Evolutionary conservation across 495 filamentous ascomycete species (phyloP).

Genomic region (Antarctomyces pellizariae): DNA sequence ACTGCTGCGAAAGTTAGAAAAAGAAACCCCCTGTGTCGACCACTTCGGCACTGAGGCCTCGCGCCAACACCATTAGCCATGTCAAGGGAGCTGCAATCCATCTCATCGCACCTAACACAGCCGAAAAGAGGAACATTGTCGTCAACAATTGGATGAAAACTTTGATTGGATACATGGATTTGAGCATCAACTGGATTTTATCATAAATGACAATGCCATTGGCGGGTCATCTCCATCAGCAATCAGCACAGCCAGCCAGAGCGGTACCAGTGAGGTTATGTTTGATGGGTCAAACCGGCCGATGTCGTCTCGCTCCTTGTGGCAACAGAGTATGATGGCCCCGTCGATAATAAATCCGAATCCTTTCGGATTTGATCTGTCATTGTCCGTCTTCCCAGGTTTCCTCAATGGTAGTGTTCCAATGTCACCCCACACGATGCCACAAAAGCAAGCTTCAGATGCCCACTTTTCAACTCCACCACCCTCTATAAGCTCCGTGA

Average conservation of each 20-base stretch:
- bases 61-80: conserved; percentile 94
- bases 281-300: conserved; percentile 54
- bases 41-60: conserved; percentile 46
- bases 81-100: conserved; percentile 57
- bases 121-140: no score
- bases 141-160: conserved; percentile 46
- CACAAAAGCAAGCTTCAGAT: conserved; percentile 27
- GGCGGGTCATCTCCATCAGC: conserved; percentile 89
- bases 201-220: conserved; percentile 51
- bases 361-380: conserved; percentile 36
- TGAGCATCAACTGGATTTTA: conserved; percentile 52
- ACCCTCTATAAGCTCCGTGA: conserved; percentile 41
- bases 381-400: conserved; percentile 33
- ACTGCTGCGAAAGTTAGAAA: no score
- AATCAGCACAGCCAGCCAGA: conserved; percentile 80
- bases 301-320: conserved; percentile 29
- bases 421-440: conserved; percentile 34
- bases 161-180: conserved; percentile 79
- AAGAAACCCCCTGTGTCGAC: no score
- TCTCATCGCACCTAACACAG: conserved; percentile 40
- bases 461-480: conserved; percentile 36
- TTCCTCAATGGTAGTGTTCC: conserved; percentile 33
- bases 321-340: conserved; percentile 44
- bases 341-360: conserved; percentile 31
- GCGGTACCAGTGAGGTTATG: conserved; percentile 81